Percentiles rank a stretch among this genome's conserved stretches.
Conservation (phyloP, 495 filamentous ascomycete species). For the Podospora sp. region DNA sequence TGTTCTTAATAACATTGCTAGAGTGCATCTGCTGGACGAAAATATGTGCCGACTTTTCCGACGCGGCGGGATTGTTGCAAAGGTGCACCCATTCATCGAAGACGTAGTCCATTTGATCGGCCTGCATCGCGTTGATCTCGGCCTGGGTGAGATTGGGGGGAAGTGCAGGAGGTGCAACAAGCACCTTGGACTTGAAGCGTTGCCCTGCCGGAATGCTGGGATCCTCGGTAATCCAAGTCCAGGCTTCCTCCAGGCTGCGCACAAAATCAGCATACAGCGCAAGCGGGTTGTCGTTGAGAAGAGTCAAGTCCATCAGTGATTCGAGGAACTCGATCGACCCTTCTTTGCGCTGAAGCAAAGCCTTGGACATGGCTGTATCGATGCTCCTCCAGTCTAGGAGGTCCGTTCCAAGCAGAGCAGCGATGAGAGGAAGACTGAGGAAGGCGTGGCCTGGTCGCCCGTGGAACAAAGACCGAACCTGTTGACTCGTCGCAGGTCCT, state of each 20-base stretch:
- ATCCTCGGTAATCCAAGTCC: slow-evolving; percentile 78
- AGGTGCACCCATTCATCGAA: slow-evolving; percentile 93
- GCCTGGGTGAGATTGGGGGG: slow-evolving; percentile 27
- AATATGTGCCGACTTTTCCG: slow-evolving; percentile 68
- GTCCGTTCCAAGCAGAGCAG: slow-evolving; percentile 68
- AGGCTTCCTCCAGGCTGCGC: slow-evolving; percentile 75
- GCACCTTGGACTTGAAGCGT: slow-evolving; percentile 72
- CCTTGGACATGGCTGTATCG: slow-evolving; percentile 73
- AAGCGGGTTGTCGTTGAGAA: slow-evolving; percentile 74
- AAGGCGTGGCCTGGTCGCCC: slow-evolving; percentile 71
- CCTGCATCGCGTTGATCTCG: slow-evolving; percentile 44
- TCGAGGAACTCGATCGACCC: slow-evolving; percentile 74
- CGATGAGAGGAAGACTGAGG: slow-evolving; percentile 75
- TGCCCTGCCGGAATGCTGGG: slow-evolving; percentile 63
- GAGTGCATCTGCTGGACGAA: slow-evolving; percentile 87
- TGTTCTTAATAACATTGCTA: slow-evolving; percentile 65
- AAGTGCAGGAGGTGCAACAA: slow-evolving; percentile 59
- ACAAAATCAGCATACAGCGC: slow-evolving; percentile 86
- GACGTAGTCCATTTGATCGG: slow-evolving; percentile 87
- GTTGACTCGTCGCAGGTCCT: slow-evolving; percentile 69
- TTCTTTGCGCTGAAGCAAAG: slow-evolving; percentile 66
- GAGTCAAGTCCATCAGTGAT: slow-evolving; percentile 70
- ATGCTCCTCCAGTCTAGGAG: slow-evolving; percentile 80
- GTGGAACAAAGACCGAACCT: slow-evolving; percentile 67
- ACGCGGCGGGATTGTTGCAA: slow-evolving; percentile 69